Evolutionary conservation across 1,139 yeast species (phyloP), one percentile per base, ranked within the genome.

Genomic region (Blastobotrys elegans): DNA sequence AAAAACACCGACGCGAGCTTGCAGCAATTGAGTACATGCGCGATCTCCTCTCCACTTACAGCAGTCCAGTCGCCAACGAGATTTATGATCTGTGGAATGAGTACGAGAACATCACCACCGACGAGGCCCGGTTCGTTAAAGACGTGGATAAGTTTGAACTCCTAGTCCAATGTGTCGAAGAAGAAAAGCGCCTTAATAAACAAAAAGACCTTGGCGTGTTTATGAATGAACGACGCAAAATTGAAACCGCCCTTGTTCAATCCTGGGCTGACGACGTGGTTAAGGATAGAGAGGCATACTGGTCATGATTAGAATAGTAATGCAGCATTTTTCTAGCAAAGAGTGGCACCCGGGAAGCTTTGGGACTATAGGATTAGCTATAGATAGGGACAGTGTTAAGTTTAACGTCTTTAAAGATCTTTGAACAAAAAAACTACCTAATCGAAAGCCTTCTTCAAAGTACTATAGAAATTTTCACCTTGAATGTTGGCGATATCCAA

Each of bases 61-160:
- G 85, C 62, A 68, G 69, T 13, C 62, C 56, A 13, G 88, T 85
- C 35, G 82, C 95, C 7, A 61, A 69, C 26, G 92, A 86, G 55
- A 74, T 92, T 50, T 67, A 76, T 56, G 83, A 80, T 40, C 75
- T 83, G 54, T 92, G 97, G 96, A 71, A 82, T 51, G 97, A 90
- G 66, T 92, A 92, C 66, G 98, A 92, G 68, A 82, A 84, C 59
- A 82, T 86, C 56, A 73, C 90, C 56, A 77, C 84, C 43, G 67
- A 79, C 21, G 98, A 92, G 65, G 96, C 97, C 4, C 75, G 83
- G 49, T 87, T 86, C 59, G 96, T 89, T 50, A 92, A 92, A 67
- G 97, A 92, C 65, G 80, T 92, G 50, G 98, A 92, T 67, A 92
- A 92, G 74, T 87, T 80, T 61, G 98, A 92, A 69, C 81, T 92